These are phyloP conservation scores for Arxiozyma bovina DNA, from an alignment of 1,139 yeast genomes.

Conservation along the genomic window DNA sequence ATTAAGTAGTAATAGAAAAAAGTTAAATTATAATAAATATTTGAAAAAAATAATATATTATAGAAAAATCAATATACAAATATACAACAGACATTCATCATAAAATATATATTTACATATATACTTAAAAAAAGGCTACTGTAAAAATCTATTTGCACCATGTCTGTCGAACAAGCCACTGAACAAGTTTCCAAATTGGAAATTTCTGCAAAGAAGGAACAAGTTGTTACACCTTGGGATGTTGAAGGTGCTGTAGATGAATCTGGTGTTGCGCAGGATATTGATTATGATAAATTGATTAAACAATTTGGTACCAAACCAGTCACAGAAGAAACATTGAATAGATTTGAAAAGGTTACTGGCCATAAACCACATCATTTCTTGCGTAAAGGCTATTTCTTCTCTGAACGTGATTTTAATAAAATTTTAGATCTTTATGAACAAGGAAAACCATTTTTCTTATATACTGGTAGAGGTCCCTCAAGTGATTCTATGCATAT, in stretches of 20 bases:
- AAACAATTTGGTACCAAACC: slow-evolving; percentile 79
- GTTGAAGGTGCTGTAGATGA: slow-evolving; percentile 98
- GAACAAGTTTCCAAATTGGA: slow-evolving; percentile 15
- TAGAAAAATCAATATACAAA: too few relatives aligned
- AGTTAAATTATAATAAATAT: too few relatives aligned
- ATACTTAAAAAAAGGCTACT: background rate
- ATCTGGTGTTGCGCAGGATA: slow-evolving; percentile 69
- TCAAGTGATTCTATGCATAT: slow-evolving; percentile 90
- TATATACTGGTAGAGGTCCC: slow-evolving; percentile 98
- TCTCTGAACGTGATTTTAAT: slow-evolving; percentile 81
- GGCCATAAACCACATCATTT: slow-evolving; percentile 93
- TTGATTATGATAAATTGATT: slow-evolving; percentile 83
- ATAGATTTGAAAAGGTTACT: slow-evolving; percentile 68
- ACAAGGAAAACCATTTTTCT: slow-evolving; percentile 88
- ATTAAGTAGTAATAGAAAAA: too few relatives aligned
- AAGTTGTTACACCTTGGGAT: slow-evolving; percentile 93
- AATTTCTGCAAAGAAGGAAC: slow-evolving; percentile 37
- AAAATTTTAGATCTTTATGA: slow-evolving; percentile 81
- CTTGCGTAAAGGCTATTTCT: slow-evolving; percentile 84
- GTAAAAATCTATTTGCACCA: background rate
- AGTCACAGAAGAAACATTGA: slow-evolving; percentile 62
- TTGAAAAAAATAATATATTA: too few relatives aligned
- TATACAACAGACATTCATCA: background rate
- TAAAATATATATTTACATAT: background rate
- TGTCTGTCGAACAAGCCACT: slow-evolving; percentile 16